Base-by-base conservation (phyloP, 208 protist genomes). In the Zelonia costaricensis region DNA sequence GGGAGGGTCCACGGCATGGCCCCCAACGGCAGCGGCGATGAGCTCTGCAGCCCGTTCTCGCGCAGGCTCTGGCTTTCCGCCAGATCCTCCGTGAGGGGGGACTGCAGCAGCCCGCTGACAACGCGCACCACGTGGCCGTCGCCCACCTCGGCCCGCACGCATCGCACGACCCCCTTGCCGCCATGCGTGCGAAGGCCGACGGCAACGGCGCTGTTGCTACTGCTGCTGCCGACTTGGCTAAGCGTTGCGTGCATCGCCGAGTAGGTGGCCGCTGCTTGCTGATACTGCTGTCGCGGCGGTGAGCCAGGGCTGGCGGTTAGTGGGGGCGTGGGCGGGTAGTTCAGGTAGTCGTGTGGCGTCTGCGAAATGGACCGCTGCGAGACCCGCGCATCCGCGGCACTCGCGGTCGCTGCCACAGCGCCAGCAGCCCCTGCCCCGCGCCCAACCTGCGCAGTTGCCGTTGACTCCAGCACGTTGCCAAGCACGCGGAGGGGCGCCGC, bases 71-170 rank as follows among this genome's bases (percentile, higher is more conserved):
- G 30, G 16, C 9, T 44, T 13, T 7, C 20, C 1, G 22, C 18
- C 7, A 65, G 28, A 10, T 51, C 56, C 16, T 56, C 56, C 27
- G 43, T 6, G 23, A 40, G 12, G 8, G 57, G 57, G 3, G 30
- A 70, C 18, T 27, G 52, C 33, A 46, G 42, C 40, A 57, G 25
- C 0, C 42, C 46, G 27, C 23, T 48, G 35, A 65, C 48, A 0
- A 61, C 55, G 2, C 62, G 55, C 28, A 61, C 30, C n/a, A 59
- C 49, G 18, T 52, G 53, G 30, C 27, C 18, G 43, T 52, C 45
- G 16, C 13, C 16, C 13, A 27, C 47, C 4, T 23, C 35, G 16
- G 36, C 38, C 8, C 35, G 51, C 1, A 28, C 10, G 40, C 33
- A n/a, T 36, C 39, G 62, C 39, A 49, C 10, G 18, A 40, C 35